Conservation (phyloP, 768 basidiomycete species). For the Tricholoma saponaceum region DNA sequence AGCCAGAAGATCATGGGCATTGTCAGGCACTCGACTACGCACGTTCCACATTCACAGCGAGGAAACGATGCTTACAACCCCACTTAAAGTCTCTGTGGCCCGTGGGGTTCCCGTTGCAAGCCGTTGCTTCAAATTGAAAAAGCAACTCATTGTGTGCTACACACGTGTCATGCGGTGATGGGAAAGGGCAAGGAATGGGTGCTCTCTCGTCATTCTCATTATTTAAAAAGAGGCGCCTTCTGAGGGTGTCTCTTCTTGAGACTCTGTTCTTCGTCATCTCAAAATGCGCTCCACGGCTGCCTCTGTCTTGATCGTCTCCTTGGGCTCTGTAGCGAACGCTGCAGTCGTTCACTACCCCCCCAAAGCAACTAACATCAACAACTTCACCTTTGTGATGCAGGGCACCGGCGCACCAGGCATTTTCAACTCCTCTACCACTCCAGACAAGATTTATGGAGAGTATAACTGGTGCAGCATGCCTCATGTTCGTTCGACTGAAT, state of each 20-base stretch:
- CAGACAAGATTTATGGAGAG: conserved; percentile 35
- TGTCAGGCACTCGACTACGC: too few species aligned
- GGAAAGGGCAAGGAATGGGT: too few species aligned
- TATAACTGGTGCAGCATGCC: conserved; percentile 59
- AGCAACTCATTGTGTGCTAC: not conserved
- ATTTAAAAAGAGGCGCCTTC: not conserved
- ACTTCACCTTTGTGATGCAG: conserved; percentile 36
- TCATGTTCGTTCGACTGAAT: conserved; percentile 40
- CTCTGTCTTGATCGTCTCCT: conserved; percentile 10
- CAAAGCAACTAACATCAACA: conserved; percentile 34
- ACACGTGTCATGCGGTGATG: not conserved
- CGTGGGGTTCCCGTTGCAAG: too few species aligned
- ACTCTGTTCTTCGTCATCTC: not conserved
- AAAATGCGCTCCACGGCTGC: not conserved
- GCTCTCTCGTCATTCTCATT: not conserved
- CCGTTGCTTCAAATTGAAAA: too few species aligned
- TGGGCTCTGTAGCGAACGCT: conserved; percentile 10
- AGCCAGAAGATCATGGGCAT: too few species aligned
- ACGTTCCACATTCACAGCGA: too few species aligned
- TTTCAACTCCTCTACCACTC: conserved; percentile 36
- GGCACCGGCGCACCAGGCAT: conserved; percentile 45
- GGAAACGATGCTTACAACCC: too few species aligned
- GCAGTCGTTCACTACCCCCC: conserved; percentile 38
- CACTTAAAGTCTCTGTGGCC: too few species aligned
- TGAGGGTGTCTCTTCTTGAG: not conserved